These are phyloP conservation scores for Tetrapyrgos nigripes DNA, from an alignment of 1,284 basidiomycete species.

Conservation along the genomic window DNA sequence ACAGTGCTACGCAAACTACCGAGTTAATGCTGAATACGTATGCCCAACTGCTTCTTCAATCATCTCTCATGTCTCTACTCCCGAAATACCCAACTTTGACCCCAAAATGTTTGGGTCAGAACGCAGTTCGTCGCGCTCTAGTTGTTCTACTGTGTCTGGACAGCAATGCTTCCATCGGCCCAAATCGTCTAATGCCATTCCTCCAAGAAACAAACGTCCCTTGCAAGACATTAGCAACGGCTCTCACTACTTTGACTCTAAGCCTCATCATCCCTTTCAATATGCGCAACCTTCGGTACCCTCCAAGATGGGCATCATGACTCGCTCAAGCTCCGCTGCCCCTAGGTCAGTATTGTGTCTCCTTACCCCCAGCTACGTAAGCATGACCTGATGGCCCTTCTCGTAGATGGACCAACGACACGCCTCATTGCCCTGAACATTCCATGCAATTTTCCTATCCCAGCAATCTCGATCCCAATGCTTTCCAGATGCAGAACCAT, in stretches of 20 bases:
- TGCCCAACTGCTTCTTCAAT: constrained; percentile 25
- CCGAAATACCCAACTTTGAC: constrained; percentile 11
- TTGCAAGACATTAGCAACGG: constrained; percentile 20
- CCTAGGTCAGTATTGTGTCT: constrained; percentile 36
- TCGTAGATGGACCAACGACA: constrained; percentile 9
- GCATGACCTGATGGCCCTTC: neutral
- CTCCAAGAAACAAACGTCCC: constrained; percentile 11
- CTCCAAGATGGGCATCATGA: constrained; percentile 28
- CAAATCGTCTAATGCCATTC: constrained; percentile 4
- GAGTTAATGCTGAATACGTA: constrained; percentile 53
- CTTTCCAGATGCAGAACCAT: constrained; percentile 6
- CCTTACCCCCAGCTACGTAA: neutral
- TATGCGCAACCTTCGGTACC: constrained; percentile 37
- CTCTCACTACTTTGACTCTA: constrained; percentile 6
- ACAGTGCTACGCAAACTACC: constrained; percentile 62
- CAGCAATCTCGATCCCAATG: constrained; percentile 5
- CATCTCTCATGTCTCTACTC: constrained; percentile 23
- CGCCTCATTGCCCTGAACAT: constrained; percentile 4
- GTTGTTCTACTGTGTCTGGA: constrained; percentile 3
- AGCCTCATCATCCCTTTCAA: constrained; percentile 16
- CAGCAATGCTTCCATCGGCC: neutral
- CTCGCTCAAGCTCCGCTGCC: constrained; percentile 38
- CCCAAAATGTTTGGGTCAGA: constrained; percentile 1
- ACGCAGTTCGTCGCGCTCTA: constrained; percentile 1
- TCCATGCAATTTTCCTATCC: constrained; percentile 2